A percentile compares a stretch with the other conserved stretches of the same genome.
These are phyloP conservation scores for Agaricales sp. DNA, from an alignment of 1,284 basidiomycete genomes.

Conservation along the genomic window DNA sequence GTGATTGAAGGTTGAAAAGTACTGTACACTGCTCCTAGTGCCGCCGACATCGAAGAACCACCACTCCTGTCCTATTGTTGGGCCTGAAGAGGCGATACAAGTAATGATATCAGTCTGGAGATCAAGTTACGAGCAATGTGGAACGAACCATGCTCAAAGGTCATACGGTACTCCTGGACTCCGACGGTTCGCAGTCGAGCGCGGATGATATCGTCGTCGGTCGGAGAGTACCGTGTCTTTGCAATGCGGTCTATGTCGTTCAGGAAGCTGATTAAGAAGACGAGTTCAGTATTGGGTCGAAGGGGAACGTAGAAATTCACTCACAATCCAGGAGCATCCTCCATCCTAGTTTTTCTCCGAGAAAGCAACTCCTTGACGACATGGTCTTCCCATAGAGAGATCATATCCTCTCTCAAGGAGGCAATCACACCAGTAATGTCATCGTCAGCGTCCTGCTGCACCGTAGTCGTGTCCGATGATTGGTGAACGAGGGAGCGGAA, in stretches of 20 bases:
- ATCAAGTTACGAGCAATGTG: conserved; percentile 1
- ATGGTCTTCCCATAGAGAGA: conserved; percentile 51
- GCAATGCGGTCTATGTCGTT: conserved; percentile 58
- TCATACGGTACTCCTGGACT: conserved; percentile 62
- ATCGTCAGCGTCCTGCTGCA: conserved; percentile 36
- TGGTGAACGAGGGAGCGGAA: conserved; percentile 21
- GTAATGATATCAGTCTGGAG: conserved; percentile 6
- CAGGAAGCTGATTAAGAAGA: conserved; percentile 32
- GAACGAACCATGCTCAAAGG: conserved; percentile 51
- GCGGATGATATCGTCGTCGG: conserved; percentile 62
- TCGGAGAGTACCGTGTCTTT: conserved; percentile 45
- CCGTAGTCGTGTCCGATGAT: conserved; percentile 9
- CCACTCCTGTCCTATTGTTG: conserved; percentile 47
- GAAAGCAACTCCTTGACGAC: conserved; percentile 44
- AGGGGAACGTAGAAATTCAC: conserved; percentile 18
- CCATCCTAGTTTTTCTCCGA: conserved; percentile 38
- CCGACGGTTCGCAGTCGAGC: conserved; percentile 62
- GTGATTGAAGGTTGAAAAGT: conserved; percentile 5
- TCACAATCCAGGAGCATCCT: conserved; percentile 64
- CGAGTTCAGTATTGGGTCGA: too few species aligned
- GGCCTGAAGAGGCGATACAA: too few species aligned
- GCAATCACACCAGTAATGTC: conserved; percentile 46
- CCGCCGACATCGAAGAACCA: conserved; percentile 68
- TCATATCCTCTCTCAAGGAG: conserved; percentile 53
- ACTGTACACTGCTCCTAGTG: conserved; percentile 47